A percentile compares a stretch with the other conserved stretches of the same genome.
phyloP scores from a whole-genome alignment of 148 eudicot species.

The Spergularia marina region DNA sequence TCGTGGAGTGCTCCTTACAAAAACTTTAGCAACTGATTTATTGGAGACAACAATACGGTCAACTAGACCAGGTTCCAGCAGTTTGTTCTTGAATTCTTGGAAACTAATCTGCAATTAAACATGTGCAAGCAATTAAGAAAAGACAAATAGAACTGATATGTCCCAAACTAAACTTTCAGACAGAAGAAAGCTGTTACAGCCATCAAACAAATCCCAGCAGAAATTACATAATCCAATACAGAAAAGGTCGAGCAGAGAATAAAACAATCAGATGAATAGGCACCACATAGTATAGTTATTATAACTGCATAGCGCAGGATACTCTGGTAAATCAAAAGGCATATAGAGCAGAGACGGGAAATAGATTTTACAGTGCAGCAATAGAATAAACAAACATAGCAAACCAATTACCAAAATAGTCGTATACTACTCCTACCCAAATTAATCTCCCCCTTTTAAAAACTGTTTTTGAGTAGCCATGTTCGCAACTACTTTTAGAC shows the following conservation, averaged over 20 bases:
- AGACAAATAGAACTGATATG: neutral
- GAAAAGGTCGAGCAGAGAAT: neutral
- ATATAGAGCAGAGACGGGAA: neutral
- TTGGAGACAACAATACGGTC: slow-evolving; percentile 74
- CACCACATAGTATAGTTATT: neutral
- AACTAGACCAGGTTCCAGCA: slow-evolving; percentile 87
- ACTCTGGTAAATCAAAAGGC: neutral
- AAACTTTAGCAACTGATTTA: slow-evolving; percentile 86
- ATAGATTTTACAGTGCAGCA: too few relatives aligned
- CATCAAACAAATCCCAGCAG: neutral
- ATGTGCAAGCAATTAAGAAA: slow-evolving; percentile 12
- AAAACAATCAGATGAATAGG: slow-evolving; percentile 5
- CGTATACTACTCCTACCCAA: too few relatives aligned
- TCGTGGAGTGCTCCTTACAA: slow-evolving; percentile 57
- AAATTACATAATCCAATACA: neutral
- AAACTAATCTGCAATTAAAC: slow-evolving; percentile 73
- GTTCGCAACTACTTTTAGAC: too few relatives aligned
- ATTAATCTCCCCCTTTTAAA: too few relatives aligned
- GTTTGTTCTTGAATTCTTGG: slow-evolving; percentile 90
- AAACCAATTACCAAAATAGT: too few relatives aligned
- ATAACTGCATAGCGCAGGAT: too few relatives aligned
- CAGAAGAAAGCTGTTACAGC: neutral
- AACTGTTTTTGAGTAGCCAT: too few relatives aligned
- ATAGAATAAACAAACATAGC: too few relatives aligned
- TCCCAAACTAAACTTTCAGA: neutral